Base-by-base conservation (phyloP, 108 stramenopile species). In the Skeletonema tropicum region DNA sequence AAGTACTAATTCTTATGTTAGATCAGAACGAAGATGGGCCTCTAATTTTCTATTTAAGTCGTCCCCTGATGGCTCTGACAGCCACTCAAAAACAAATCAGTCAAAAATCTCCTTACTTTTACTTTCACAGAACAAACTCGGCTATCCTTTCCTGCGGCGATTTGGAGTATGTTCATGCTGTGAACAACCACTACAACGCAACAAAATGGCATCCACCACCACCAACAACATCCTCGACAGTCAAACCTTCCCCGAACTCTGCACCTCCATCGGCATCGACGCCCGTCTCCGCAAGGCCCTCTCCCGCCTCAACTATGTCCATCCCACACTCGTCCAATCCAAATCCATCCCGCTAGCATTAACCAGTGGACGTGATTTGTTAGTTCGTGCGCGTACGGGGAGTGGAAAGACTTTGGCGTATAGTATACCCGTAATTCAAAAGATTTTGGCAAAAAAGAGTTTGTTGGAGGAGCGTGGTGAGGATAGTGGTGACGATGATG, bases 351-450 rank as follows among this genome's bases (percentile, higher is more conserved):
- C 94, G 6, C 58, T 95, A 45, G 94, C 94, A 33, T 74, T 95
- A 38, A 73, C 77, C 10, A 85, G 85, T 5, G 99, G 99, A 17
- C 86, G 97, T 17, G 99, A 99, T 81, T 73, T 98, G 58, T 81
- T 99, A 15, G 95, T 97, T 11, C 72, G 97, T 74, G 97, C 97
- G 9, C 85, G 97, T 29, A 99, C 99, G 0, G 99, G 99, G n/a
- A 91, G 88, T 23, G 99, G 99, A 9, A 99, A 99, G 75, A 99
- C 98, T 3, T 70, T 97, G 32, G 98, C 97, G 1, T 99, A 96
- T 71, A 90, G 86, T 57, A 74, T 99, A 7, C 99, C 99, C 6
- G 66, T 97, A 11, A 74, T 99, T 57, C 97, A 99, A 30, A 98
- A 97, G 68, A 85, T 99, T 57, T 80, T 99, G 46, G 39, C 65